Evolutionary conservation across 257 asterid species (phyloP), one percentile per base, ranked within the genome.

Genomic region (Gentiana straminea): DNA sequence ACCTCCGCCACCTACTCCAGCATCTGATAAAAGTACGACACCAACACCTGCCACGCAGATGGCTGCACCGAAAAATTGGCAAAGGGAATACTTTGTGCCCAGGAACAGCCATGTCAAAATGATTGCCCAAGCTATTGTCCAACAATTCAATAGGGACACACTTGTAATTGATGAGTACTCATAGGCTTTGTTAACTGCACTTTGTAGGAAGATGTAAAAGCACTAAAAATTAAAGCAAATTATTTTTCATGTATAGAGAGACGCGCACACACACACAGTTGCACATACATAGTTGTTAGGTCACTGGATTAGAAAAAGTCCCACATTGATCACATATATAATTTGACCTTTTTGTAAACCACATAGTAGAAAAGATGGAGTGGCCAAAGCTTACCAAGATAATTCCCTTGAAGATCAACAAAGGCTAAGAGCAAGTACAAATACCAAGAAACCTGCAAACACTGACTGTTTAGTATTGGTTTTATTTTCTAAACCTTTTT

Each of bases 121-220:
- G 45, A 88, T 79, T 2, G 77, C 85, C 88, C 94, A 88, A 0
- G 84, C 85, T 48, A 88, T 64, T 1, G 95, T 72, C 81, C 88
- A 83, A 49, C 95, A 82, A 70, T 88, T 88, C 73, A 85, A 61
- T 60, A 85, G 54, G 1, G 94, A 67, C 65, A 88, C 95, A 8
- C 95, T 88, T 9, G 97, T 88, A 53, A 84, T 75, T 4, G 97
- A 85, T 15, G 97, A 79, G 75, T 61, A 85, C 50, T 85, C 81
- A 48, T 49, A 88, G 8, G 97, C 90, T 79, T 84, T 81, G 65
- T 82, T 84, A 15, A 82, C 96, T 86, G 84, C 71, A 68, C 54
- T 37, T 41, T 10, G 46, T 41, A 5, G 46, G 24, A 24, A 24
- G 24, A 24, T 24, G 24, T 24, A 24, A 24, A 24, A 24, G 24